Evolutionary conservation across 2,329 filamentous ascomycete species (phyloP), one percentile per base, ranked within the genome.

Genomic region (Dichotomopilus funicola): DNA sequence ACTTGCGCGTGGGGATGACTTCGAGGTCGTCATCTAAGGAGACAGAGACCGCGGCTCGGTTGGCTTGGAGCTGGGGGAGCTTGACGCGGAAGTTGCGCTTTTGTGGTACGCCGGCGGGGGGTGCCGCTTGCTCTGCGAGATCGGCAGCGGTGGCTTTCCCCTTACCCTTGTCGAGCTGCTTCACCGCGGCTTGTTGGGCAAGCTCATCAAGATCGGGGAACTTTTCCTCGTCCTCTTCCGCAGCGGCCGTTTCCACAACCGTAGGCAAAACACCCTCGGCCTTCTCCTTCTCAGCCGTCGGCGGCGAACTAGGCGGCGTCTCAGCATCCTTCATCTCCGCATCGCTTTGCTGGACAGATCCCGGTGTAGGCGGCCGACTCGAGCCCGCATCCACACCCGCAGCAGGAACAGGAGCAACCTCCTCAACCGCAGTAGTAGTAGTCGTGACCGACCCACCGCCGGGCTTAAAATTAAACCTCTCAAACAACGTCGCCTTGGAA

Each of bases 401-500:
- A 27, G 19, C 19, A 27, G 19, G 2, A 27, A 27, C 19, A 3
- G 54, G 41, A 6, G 73, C 64, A n/a, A 72, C 70, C 54, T 76
- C 72, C 42, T 60, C 63, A 41, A 65, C 55, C 7, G 69, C 61
- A 3, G 64, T 51, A 27, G 19, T 27, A 27, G 19, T 3, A 27
- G 19, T n/a, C n/a, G n/a, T 27, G 12, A 12, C 37, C 4, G 37
- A 2, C 13, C 61, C 55, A 2, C 70, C 72, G 9, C 68, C 67
- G 5, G 77, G 73, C 64, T 78, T 81, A 65, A 86, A 91, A 66
- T 91, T 91, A 75, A 97, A 96, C 31, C 82, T 82, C 52, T 89
- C 86, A 65, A 97, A 88, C 1, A 99, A 77, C 57, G 88, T 88
- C 40, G 85, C 82, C 63, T 91, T 94, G 6, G 86, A 85, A 61